Percentiles rank a stretch among this genome's conserved stretches.
Conservation (phyloP, 2,329 filamentous ascomycete species). For the Pseudogymnoascus destructans region DNA sequence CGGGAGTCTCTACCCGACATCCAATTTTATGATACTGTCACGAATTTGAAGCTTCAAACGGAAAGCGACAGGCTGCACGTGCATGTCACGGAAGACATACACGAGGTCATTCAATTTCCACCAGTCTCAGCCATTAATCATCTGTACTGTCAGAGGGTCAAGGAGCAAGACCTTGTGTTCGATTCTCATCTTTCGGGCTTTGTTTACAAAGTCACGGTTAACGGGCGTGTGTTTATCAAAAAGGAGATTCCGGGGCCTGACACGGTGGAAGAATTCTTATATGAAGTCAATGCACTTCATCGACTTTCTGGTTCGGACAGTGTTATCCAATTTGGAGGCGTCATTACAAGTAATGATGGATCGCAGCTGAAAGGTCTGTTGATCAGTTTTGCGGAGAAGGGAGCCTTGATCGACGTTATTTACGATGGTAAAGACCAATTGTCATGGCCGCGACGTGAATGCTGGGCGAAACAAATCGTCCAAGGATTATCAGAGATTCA, state of each 20-base stretch:
- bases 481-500: conserved; percentile 84
- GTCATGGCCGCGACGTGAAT: conserved; percentile 59
- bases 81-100: conserved; percentile 88
- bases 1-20: conserved; percentile 86
- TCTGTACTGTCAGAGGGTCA: conserved; percentile 49
- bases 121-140: conserved; percentile 60
- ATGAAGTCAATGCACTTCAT: conserved; percentile 92
- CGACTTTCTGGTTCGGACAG: conserved; percentile 57
- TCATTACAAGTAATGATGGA: conserved; percentile 68
- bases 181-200: conserved; percentile 93
- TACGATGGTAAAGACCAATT: conserved; percentile 58
- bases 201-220: conserved; percentile 78
- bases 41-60: conserved; percentile 88
- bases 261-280: conserved; percentile 89
- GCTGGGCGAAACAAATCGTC: conserved; percentile 86
- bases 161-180: conserved; percentile 67
- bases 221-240: conserved; percentile 66
- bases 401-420: conserved; percentile 79
- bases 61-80: conserved; percentile 79
- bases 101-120: conserved; percentile 82
- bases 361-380: conserved; percentile 74
- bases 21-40: conserved; percentile 90
- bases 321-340: conserved; percentile 76
- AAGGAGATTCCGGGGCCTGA: conserved; percentile 97
- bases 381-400: conserved; percentile 75